Percentiles rank a stretch among this genome's conserved stretches.
phyloP scores from a whole-genome alignment of 2,329 filamentous ascomycete genomes.

The Fusarium buharicum region DNA sequence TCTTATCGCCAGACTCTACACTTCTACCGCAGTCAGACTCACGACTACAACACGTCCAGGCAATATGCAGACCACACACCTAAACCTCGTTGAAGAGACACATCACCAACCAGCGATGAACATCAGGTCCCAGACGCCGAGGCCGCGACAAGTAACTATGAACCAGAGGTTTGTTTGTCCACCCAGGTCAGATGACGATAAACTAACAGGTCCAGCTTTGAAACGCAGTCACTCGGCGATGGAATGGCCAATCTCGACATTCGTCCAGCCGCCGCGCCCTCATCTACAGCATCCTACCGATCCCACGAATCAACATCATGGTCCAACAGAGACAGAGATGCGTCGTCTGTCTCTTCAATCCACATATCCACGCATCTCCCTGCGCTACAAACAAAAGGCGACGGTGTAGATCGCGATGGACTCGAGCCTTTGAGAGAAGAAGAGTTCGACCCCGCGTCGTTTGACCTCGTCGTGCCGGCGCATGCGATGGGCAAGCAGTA shows the following conservation, averaged over 20 bases:
- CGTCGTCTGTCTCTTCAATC: conserved; percentile 35
- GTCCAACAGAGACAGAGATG: conserved; percentile 28
- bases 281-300: conserved; percentile 29
- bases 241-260: conserved; percentile 20
- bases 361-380: conserved; percentile 30
- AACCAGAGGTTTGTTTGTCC: conserved; percentile 15
- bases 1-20: not conserved
- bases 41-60: not conserved
- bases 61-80: conserved; percentile 19
- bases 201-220: conserved; percentile 13
- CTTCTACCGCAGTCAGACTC: not conserved
- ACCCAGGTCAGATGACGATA: not conserved
- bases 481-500: conserved; percentile 48
- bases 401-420: conserved; percentile 32
- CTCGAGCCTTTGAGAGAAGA: conserved; percentile 38
- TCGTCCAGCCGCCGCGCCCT: conserved; percentile 3
- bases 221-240: conserved; percentile 27
- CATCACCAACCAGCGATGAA: conserved; percentile 19
- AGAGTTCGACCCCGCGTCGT: conserved; percentile 40
- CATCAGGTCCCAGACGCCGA: conserved; percentile 10
- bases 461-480: conserved; percentile 38
- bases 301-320: conserved; percentile 23
- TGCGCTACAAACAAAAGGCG: conserved; percentile 32
- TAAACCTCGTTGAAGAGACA: conserved; percentile 24
- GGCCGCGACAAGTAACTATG: conserved; percentile 8